phyloP scores from a whole-genome alignment of 306 rosid species.

The Acacia acuminata region DNA sequence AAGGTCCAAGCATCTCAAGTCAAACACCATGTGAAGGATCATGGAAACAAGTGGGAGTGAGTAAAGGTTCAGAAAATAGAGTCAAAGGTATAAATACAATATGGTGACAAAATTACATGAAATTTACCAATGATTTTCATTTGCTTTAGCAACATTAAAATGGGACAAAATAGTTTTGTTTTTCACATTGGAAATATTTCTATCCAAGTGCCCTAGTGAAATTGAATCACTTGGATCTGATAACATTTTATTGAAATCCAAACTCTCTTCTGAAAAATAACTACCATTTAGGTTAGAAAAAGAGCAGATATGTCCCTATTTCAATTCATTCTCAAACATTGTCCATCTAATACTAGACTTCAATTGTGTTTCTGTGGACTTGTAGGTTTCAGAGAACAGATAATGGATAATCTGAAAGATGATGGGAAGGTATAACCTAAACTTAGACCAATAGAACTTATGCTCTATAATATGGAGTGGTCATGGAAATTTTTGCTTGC shows the following conservation, averaged over 20 bases:
- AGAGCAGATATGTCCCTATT: background rate
- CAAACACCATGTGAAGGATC: constrained; percentile 79
- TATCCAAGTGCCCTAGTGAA: background rate
- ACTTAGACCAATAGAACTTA: constrained; percentile 15
- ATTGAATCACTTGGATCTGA: too few relatives aligned
- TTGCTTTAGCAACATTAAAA: too few relatives aligned
- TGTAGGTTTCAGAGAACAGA: constrained; percentile 85
- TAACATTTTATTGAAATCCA: background rate
- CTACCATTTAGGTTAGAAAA: background rate
- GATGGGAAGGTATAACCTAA: constrained; percentile 64
- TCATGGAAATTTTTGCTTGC: constrained; percentile 15
- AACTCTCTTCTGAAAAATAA: background rate
- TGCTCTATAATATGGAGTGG: constrained; percentile 19
- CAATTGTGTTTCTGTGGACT: constrained; percentile 37
- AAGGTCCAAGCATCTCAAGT: constrained; percentile 82
- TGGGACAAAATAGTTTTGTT: background rate
- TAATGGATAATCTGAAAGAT: constrained; percentile 79
- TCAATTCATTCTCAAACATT: background rate
- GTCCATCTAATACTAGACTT: background rate
- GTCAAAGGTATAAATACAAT: constrained; percentile 61
- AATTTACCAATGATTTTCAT: too few relatives aligned
- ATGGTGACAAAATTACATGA: background rate
- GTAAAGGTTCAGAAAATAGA: constrained; percentile 57
- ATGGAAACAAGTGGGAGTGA: constrained; percentile 66
- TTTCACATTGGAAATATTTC: background rate